These are phyloP conservation scores for Gnetum montanum DNA, from an alignment of 75 land plant species.

Conservation along the genomic window DNA sequence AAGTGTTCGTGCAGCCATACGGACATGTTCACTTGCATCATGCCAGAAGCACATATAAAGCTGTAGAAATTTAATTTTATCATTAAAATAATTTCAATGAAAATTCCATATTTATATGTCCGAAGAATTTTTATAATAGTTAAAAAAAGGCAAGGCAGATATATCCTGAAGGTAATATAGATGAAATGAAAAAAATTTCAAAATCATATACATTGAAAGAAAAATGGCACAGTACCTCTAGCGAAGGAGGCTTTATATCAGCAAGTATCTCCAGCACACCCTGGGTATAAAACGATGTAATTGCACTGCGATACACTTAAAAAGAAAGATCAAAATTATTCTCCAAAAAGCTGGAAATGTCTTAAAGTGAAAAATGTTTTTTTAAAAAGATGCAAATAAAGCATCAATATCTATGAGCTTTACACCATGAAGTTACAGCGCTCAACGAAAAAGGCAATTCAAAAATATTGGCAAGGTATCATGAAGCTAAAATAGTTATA, in stretches of 20 bases:
- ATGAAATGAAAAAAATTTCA: too few relatives aligned
- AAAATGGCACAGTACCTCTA: constrained; percentile 62
- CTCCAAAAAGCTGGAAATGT: too few relatives aligned
- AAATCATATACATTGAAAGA: too few relatives aligned
- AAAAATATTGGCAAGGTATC: too few relatives aligned
- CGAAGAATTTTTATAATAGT: background rate
- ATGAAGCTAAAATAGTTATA: too few relatives aligned
- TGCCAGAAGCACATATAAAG: constrained; percentile 87
- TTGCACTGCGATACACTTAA: constrained; percentile 38
- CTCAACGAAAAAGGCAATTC: too few relatives aligned
- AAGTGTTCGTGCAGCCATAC: constrained; percentile 91
- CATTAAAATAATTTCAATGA: background rate
- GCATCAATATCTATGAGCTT: too few relatives aligned
- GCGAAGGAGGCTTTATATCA: constrained; percentile 55
- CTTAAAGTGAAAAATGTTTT: too few relatives aligned
- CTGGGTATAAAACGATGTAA: constrained; percentile 80
- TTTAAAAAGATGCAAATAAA: too few relatives aligned
- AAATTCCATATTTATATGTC: background rate
- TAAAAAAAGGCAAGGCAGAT: background rate
- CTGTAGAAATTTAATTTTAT: constrained; percentile 29
- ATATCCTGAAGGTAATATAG: background rate
- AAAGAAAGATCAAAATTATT: too few relatives aligned
- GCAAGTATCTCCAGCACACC: constrained; percentile 64
- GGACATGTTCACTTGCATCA: constrained; percentile 73
- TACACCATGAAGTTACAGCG: too few relatives aligned